Evolutionary conservation across 2,329 filamentous ascomycete species (phyloP).

Genomic region (Colletotrichum melonis): DNA sequence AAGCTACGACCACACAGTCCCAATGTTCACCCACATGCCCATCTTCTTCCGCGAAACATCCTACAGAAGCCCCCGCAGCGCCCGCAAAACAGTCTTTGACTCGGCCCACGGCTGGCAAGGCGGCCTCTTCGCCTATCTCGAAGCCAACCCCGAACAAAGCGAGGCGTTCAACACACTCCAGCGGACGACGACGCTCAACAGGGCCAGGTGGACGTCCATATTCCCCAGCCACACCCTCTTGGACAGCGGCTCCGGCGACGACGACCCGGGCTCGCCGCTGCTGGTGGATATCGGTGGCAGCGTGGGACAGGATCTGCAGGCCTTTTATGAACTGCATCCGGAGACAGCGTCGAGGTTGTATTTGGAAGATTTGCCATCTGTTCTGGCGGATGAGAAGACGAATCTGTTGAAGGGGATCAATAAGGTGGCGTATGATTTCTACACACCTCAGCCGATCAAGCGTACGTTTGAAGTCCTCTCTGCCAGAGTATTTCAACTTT

Average conservation of each 20-base stretch:
- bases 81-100: neutral
- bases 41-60: neutral
- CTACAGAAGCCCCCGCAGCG: neutral
- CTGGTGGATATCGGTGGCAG: slow-evolving; percentile 22
- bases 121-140: neutral
- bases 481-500: too few species aligned
- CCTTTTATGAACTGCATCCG: neutral
- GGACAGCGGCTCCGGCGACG: neutral
- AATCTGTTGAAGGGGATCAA: neutral
- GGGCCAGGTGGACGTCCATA: slow-evolving; percentile 8
- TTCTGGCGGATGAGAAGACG: slow-evolving; percentile 1
- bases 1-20: neutral
- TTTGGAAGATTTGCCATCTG: slow-evolving; percentile 14
- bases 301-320: slow-evolving; percentile 10
- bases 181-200: neutral
- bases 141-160: neutral
- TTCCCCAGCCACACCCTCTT: neutral
- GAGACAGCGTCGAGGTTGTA: slow-evolving; percentile 16
- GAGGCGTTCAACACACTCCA: slow-evolving; percentile 12
- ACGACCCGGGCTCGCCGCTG: neutral
- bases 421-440: slow-evolving; percentile 48
- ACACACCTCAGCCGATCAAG: slow-evolving; percentile 49
- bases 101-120: neutral
- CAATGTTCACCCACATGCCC: slow-evolving; percentile 3
- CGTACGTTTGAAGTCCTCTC: neutral